These are phyloP conservation scores for Amanita pseudoporphyria DNA, from an alignment of 768 basidiomycete genomes.

Conservation along the genomic window DNA sequence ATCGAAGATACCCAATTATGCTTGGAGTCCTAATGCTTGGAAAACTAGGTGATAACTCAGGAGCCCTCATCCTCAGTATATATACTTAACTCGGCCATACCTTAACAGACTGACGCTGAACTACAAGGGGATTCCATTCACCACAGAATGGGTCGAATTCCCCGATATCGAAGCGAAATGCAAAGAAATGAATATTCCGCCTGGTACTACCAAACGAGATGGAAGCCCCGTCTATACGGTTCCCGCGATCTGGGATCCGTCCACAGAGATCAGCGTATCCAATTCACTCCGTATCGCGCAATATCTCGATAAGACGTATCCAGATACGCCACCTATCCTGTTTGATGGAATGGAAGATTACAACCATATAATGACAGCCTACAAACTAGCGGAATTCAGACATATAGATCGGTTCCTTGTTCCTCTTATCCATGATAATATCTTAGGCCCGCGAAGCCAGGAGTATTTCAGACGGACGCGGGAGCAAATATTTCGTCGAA, in stretches of 20 bases:
- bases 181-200: slow-evolving; percentile 22
- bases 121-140: slow-evolving; percentile 26
- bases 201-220: slow-evolving; percentile 19
- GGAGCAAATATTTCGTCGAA: slow-evolving; percentile 4
- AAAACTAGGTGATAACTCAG: slow-evolving; percentile 5
- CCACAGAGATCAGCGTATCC: slow-evolving; percentile 24
- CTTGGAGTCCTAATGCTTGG: slow-evolving; percentile 11
- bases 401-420: slow-evolving; percentile 5
- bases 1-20: slow-evolving; percentile 2
- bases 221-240: slow-evolving; percentile 28
- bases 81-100: too few species aligned
- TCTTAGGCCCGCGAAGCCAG: slow-evolving; percentile 7
- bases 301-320: slow-evolving; percentile 41
- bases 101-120: slow-evolving; percentile 26
- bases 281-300: slow-evolving; percentile 35
- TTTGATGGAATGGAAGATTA: slow-evolving; percentile 13
- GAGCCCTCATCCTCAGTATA: neutral
- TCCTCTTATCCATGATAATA: neutral
- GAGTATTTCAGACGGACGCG: slow-evolving; percentile 9
- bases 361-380: neutral
- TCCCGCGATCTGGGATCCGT: slow-evolving; percentile 38
- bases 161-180: slow-evolving; percentile 31
- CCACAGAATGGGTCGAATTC: slow-evolving; percentile 40
- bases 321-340: slow-evolving; percentile 25
- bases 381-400: neutral